Evolutionary conservation across 257 asterid genomes (phyloP).

Genomic region (Solanum chaucha): DNA sequence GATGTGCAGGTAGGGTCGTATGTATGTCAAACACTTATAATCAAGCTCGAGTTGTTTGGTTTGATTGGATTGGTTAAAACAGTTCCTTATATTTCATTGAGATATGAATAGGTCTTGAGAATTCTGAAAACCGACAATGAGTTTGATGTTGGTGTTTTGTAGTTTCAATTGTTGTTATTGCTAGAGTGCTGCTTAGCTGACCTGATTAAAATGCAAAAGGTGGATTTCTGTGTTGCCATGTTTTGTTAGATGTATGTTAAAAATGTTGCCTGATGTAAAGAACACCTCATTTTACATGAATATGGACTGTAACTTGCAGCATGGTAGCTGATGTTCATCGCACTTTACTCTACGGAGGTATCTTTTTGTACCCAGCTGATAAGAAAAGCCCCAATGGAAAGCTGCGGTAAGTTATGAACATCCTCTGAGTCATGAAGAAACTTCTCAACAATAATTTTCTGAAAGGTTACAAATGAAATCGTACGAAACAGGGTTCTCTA

Average conservation of each 20-base stretch:
- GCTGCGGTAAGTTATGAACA: conserved; percentile 42
- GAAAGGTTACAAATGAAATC: not conserved
- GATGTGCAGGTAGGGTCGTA: not conserved
- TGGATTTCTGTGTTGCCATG: not conserved
- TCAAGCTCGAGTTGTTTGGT: not conserved
- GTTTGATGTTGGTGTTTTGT: not conserved
- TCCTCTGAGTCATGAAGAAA: not conserved
- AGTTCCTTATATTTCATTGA: not conserved
- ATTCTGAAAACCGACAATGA: not conserved
- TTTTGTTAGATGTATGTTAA: too few species aligned
- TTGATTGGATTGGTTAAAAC: not conserved
- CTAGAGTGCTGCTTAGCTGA: not conserved
- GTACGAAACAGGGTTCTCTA: conserved; percentile 64
- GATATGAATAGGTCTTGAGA: not conserved
- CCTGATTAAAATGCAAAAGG: not conserved
- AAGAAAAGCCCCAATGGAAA: conserved; percentile 94
- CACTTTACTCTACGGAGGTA: conserved; percentile 93
- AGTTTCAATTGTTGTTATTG: not conserved
- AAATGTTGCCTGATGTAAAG: too few species aligned
- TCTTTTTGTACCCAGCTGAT: conserved; percentile 94
- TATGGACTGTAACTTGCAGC: conserved; percentile 19
- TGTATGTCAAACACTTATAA: not conserved
- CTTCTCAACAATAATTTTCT: not conserved
- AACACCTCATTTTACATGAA: not conserved
- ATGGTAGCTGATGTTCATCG: conserved; percentile 99